These are phyloP conservation scores for Neostapfia colusana DNA, from an alignment of 176 grass and related monocot species.

Conservation along the genomic window DNA sequence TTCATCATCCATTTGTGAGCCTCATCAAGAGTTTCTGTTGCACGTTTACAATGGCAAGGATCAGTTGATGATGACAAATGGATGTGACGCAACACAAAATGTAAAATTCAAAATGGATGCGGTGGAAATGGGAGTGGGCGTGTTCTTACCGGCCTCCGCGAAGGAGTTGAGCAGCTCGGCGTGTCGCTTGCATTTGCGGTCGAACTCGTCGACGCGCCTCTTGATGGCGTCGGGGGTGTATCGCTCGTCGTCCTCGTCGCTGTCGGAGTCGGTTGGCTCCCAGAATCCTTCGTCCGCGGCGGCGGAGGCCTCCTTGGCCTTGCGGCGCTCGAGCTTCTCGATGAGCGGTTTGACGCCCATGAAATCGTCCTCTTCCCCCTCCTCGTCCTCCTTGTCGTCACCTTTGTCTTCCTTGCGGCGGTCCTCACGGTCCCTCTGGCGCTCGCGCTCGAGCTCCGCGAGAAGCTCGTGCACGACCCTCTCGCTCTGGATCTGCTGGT, in stretches of 20 bases:
- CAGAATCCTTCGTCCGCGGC: conserved; percentile 41
- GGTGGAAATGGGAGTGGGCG: neutral
- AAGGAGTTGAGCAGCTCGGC: conserved; percentile 62
- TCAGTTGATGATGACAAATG: neutral
- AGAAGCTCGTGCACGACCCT: conserved; percentile 52
- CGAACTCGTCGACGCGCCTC: conserved; percentile 68
- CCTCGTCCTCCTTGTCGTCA: neutral
- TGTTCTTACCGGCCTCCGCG: conserved; percentile 60
- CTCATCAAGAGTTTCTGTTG: conserved; percentile 77
- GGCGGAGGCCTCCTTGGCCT: conserved; percentile 34
- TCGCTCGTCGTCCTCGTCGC: conserved; percentile 83
- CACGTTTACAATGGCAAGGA: neutral
- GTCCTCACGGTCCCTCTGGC: conserved; percentile 47
- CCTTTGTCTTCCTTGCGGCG: conserved; percentile 5
- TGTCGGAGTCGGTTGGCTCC: conserved; percentile 84
- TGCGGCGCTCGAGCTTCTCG: conserved; percentile 61
- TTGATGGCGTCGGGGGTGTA: conserved; percentile 52
- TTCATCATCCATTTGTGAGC: conserved; percentile 83
- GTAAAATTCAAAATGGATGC: neutral
- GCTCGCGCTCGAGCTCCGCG: conserved; percentile 64
- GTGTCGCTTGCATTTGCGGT: conserved; percentile 80
- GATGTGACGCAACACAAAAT: neutral
- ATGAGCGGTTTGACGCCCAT: conserved; percentile 71
- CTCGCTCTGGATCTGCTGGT: conserved; percentile 23
- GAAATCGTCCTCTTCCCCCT: conserved; percentile 67